Base-by-base conservation (phyloP, 23 red algal species). In the Gracilaria vermiculophylla region DNA sequence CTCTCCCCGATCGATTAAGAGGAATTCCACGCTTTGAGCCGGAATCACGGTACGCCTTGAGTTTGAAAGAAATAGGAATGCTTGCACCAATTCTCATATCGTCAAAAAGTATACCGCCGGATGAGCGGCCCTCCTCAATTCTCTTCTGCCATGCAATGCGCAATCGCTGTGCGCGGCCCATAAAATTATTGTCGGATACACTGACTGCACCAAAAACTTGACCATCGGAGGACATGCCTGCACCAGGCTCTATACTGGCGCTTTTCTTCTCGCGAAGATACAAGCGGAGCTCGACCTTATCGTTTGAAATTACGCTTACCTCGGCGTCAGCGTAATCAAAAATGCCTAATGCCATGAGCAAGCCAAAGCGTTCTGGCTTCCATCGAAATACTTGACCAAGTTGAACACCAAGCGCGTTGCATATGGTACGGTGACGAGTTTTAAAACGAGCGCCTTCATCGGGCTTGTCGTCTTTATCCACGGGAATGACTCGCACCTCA, bases 191-290 rank as follows among this genome's bases (percentile, higher is more conserved):
- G 58, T 93, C 90, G 0, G 45, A 37, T 13, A 85, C 24, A 60
- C 52, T 78, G 5, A 93, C 32, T 27, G 85, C 80, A 12, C 90
- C 90, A 56, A 62, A 93, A 9, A 80, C 49, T 31, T 72, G 90
- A n/a, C 90, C 90, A 37, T 93, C 90, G 14, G 90, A 77, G 52
- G 80, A 64, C 58, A 93, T 93, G 13, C 90, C 90, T 14, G 81
- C 67, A 24, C 90, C 90, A 36, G 90, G 90, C 42, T 93, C 90
- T 28, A 93, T 52, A 33, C 54, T 52, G 24, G 80, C 76, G 45
- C 36, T 85, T 32, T 55, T 20, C 12, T 72, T 65, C 62, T 93
- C 90, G 21, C 69, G 53, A 13, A 93, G 52, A 37, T 78, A 62
- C 7, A 93, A 42, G 17, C 72, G 65, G 45, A 93, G 77, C 54